Evolutionary conservation across 768 basidiomycete species (phyloP), one percentile per base, ranked within the genome.

Genomic region (Boletus rubescentipes): DNA sequence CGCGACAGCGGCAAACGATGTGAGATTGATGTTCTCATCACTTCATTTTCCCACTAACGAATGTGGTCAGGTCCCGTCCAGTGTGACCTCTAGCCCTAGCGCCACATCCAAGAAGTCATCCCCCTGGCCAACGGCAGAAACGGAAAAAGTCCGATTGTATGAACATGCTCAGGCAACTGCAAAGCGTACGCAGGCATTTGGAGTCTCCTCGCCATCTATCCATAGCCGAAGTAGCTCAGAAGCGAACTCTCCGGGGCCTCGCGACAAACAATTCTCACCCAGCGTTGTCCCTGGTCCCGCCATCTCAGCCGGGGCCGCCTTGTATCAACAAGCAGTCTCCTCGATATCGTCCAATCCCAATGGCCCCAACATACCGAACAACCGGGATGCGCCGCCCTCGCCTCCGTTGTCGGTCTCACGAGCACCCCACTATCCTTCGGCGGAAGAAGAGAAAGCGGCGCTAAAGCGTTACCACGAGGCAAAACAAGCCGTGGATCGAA

Each of bases 361-460:
- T 58, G 57, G 39, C 23, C 30, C 60, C 11, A 20, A 37, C 18
- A 55, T 61, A 5, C 58, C 67, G 1, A 61, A 60, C 32, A 53
- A 67, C n/a, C 68, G 69, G 9, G 67, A 62, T 12, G 50, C 67
- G 23, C 62, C 71, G n/a, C 55, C 73, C 53, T 49, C 69, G 34
- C 66, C 62, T 23, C 57, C 73, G 32, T 23, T 63, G 38, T 53
- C 72, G 6, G 31, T 60, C 35, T 53, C 66, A 6, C 55, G 64
- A 3, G 64, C 76, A 4, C 79, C 82, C 30, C 77, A 79, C 30
- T 87, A 82, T 61, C 70, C 72, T 32, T 81, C 83, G 18, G 89
- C 89, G 0, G 85, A 84, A 55, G 79, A 88, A 63, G 90, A 92
- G 70, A 91, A 91, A 64, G 86, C 81, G 3, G 85, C 85, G 21